These are phyloP conservation scores for Escovopsis sp. DNA, from an alignment of 2,329 filamentous ascomycete species.

Conservation along the genomic window DNA sequence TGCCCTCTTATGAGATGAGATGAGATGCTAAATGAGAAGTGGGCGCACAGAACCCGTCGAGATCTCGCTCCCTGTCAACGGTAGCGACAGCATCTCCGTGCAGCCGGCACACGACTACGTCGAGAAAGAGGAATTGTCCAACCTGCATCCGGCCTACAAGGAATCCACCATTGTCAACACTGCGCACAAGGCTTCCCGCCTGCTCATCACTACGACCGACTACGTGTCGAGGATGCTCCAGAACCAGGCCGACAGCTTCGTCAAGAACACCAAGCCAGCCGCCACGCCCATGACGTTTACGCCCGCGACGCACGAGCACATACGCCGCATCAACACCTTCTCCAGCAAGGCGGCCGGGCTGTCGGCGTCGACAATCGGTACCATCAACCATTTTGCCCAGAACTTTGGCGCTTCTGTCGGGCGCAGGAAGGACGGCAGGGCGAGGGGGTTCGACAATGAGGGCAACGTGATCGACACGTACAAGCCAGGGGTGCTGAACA, in stretches of 20 bases:
- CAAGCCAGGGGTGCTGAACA: conserved; percentile 88
- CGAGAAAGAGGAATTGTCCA: conserved; percentile 45
- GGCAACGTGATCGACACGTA: conserved; percentile 51
- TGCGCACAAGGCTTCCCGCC: conserved; percentile 72
- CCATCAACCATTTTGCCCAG: conserved; percentile 72
- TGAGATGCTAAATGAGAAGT: neutral
- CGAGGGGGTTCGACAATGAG: conserved; percentile 52
- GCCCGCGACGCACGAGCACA: conserved; percentile 67
- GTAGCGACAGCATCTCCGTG: conserved; percentile 48
- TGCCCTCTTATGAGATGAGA: too few relatives aligned
- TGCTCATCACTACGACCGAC: conserved; percentile 79
- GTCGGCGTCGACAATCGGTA: conserved; percentile 74
- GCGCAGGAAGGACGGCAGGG: conserved; percentile 34
- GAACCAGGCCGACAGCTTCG: conserved; percentile 65
- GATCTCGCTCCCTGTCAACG: conserved; percentile 56
- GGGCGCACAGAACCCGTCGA: conserved; percentile 52
- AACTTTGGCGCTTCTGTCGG: conserved; percentile 67
- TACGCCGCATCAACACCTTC: conserved; percentile 81
- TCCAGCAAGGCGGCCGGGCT: conserved; percentile 65
- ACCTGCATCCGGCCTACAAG: conserved; percentile 81
- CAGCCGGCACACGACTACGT: conserved; percentile 58
- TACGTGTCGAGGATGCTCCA: conserved; percentile 66
- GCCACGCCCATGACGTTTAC: conserved; percentile 77
- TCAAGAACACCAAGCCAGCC: conserved; percentile 62
- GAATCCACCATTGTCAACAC: conserved; percentile 76